These are phyloP conservation scores for Ceratocystis destructans DNA, from an alignment of 2,329 filamentous ascomycete genomes.

Conservation along the genomic window DNA sequence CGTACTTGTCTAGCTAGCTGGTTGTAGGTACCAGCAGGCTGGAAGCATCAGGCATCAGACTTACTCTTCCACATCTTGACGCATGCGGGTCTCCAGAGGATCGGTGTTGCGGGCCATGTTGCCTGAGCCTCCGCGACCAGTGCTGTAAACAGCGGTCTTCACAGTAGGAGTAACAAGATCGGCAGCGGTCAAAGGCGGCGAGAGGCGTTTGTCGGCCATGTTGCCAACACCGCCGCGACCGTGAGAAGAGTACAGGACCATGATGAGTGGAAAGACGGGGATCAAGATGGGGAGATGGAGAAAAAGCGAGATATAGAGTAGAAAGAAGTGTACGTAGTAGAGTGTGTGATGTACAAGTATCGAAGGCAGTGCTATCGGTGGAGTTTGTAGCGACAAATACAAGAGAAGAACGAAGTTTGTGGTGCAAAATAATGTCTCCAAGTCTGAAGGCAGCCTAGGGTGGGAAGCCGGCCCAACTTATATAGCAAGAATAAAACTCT, in stretches of 20 bases:
- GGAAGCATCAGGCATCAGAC: constrained; percentile 23
- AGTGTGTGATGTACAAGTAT: background rate
- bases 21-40: constrained; percentile 11
- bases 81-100: constrained; percentile 56
- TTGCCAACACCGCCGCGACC: constrained; percentile 71
- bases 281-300: background rate
- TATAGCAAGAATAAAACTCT: background rate
- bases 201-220: constrained; percentile 38
- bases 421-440: background rate
- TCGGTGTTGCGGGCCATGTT: constrained; percentile 73
- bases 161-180: constrained; percentile 73
- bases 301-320: background rate
- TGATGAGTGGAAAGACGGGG: background rate
- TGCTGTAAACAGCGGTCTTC: constrained; percentile 74
- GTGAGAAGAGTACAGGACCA: constrained; percentile 39
- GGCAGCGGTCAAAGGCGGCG: constrained; percentile 40
- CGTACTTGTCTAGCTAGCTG: background rate
- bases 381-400: background rate
- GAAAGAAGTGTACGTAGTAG: background rate
- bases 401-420: background rate
- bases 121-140: constrained; percentile 73
- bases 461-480: constrained; percentile 1
- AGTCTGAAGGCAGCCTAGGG: background rate
- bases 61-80: constrained; percentile 69
- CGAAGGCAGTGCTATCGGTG: background rate